Base-by-base conservation (phyloP, 1,139 yeast genomes). In the Candida frijolesensis region DNA sequence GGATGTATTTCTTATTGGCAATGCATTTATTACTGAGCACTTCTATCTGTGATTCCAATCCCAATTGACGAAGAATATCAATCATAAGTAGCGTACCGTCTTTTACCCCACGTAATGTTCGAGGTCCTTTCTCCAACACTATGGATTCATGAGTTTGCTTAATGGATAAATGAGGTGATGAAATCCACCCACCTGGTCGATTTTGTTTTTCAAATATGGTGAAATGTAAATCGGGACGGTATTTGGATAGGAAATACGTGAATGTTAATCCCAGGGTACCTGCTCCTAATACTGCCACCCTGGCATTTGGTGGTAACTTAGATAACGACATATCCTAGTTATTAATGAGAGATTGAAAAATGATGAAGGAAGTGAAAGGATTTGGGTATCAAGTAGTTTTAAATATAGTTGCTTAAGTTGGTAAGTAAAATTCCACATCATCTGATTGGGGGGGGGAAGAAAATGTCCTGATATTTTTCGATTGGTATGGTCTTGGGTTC, bases 261-360 rank as follows among this genome's bases (percentile, higher is more conserved):
- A 82, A 84, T 1, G 94, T 74, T 3, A 94, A 74, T 0, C 98
- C 98, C 1, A 96, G 87, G 2, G 92, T 79, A 0, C 99, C 99
- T 0, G 89, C 88, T 0, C 99, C 99, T 2, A 90, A 64, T 0
- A 92, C 85, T 0, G 84, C 90, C 2, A 86, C 83, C 30, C 60
- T 67, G 3, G 82, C 79, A 50, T 72, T 69, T 7, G 51, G 58
- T 6, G 64, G 66, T 27, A 57, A 43, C 25, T 45, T 19, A 15
- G 45, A 22, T 15, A 54, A 46, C n/a, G 53, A 37, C 58, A 55
- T 27, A n/a, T 18, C 25, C 12, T 3, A 9, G 18, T 10, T 11
- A n/a, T 22, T 14, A 41, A 25, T 10, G n/a, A 10, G 19, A 18
- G 27, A 10, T 4, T 4, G 7, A 22, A 10, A 22, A 40, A n/a